Conservation (phyloP, 306 rosid genomes). For the Pterocarpus macrocarpus region DNA sequence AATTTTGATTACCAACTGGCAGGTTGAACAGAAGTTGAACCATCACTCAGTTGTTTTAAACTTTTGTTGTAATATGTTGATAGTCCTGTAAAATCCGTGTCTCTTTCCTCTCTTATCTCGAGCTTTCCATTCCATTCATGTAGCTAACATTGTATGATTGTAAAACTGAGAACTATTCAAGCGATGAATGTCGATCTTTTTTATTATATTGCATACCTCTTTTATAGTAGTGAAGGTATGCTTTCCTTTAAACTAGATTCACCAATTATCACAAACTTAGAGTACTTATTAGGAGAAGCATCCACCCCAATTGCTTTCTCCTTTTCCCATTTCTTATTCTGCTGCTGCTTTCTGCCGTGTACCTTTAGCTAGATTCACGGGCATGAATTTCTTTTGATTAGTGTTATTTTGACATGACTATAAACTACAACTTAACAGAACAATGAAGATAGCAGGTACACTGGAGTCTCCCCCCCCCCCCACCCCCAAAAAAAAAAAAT, state of each 20-base stretch:
- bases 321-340: neutral
- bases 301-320: neutral
- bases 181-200: slow-evolving; percentile 46
- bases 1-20: slow-evolving; percentile 38
- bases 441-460: neutral
- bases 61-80: slow-evolving; percentile 25
- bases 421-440: neutral
- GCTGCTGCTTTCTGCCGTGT: neutral
- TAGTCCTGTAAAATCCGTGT: slow-evolving; percentile 39
- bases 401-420: neutral
- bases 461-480: neutral
- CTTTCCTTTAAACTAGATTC: neutral
- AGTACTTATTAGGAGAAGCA: neutral
- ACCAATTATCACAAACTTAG: neutral
- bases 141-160: slow-evolving; percentile 44
- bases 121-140: slow-evolving; percentile 31
- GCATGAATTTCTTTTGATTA: neutral
- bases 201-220: slow-evolving; percentile 26
- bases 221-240: neutral
- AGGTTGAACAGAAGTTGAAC: slow-evolving; percentile 83
- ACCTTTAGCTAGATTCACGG: neutral
- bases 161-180: slow-evolving; percentile 25
- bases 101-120: slow-evolving; percentile 24
- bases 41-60: slow-evolving; percentile 41
- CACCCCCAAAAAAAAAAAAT: too few species aligned